Evolutionary conservation across 805 yeast genomes (phyloP), one percentile per base, ranked within the genome.

Genomic region (Debaryomyces maramus): DNA sequence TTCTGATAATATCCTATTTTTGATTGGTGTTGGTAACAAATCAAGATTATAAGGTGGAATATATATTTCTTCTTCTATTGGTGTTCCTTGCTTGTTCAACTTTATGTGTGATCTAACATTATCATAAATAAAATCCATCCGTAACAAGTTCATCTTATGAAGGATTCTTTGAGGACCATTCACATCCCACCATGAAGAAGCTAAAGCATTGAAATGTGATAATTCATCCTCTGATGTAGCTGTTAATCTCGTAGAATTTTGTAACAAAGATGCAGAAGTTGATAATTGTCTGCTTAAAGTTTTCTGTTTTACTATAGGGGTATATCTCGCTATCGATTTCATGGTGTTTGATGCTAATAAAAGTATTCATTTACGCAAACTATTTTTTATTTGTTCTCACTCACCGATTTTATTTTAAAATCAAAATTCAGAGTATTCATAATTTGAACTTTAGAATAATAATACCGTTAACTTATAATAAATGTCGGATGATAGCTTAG

Each of bases 151-250:
- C 99, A 93, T 91, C 64, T 89, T 86, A 64, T 93, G 98, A 31
- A 93, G 73, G 40, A 93, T 87, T 28, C 99, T 70, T 58, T 93
- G 98, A 1, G 97, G 85, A 0, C 99, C 99, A 47, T 81, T 65
- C 10, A 86, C 81, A 52, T 93, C 96, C 99, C 99, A 93, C 99
- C 99, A 93, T n/a, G 88, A 64, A n/a, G 84, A 72, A 1, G 99
- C 99, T 32, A 93, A 70, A 23, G 83, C 78, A 51, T 86, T 81
- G 63, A 93, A 93, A 61, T 93, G 98, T 7, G 75, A 63, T 60
- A 83, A 71, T 57, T 91, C 98, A 5, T 81, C 79, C 6, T 65
- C 66, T 0, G 81, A 73, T 4, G 80, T 72, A 4, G 76, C 55
- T 3, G 72, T 67, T 32, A 46, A 32, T 39, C 58, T 53, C 20